Evolutionary conservation across 306 rosid species (phyloP).

Genomic region (Echinosophora koreensis): DNA sequence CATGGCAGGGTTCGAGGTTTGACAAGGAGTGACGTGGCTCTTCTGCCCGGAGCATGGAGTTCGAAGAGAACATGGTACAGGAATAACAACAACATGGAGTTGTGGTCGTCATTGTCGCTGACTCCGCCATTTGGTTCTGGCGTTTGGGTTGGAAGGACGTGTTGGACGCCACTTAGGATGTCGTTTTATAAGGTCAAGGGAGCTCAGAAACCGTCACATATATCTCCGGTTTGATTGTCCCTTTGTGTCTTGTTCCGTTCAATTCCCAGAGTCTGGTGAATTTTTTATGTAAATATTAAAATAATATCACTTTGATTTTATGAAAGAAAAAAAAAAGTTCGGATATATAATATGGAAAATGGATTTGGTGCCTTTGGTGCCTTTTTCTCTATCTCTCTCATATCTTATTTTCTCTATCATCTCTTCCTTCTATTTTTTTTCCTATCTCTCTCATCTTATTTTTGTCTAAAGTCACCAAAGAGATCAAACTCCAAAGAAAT

Average conservation of each 20-base stretch:
- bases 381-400: too few relatives aligned
- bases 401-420: too few relatives aligned
- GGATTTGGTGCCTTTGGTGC: too few relatives aligned
- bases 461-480: too few relatives aligned
- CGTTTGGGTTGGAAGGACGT: not conserved
- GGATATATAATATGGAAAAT: too few relatives aligned
- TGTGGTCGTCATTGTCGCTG: not conserved
- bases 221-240: not conserved
- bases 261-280: not conserved
- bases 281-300: not conserved
- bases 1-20: slow-evolving; percentile 43
- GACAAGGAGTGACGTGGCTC: slow-evolving; percentile 43
- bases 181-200: not conserved
- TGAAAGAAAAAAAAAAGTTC: too few relatives aligned
- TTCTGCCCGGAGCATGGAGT: slow-evolving; percentile 39
- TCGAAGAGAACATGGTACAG: slow-evolving; percentile 25
- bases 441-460: too few relatives aligned
- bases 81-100: not conserved
- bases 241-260: not conserved
- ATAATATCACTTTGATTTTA: too few relatives aligned
- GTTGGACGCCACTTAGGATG: slow-evolving; percentile 17
- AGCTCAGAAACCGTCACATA: not conserved
- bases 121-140: slow-evolving; percentile 5
- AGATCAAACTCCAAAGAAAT: too few relatives aligned
- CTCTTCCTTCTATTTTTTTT: too few relatives aligned